These are phyloP conservation scores for Penicillium frequentans DNA, from an alignment of 2,329 filamentous ascomycete genomes.

Conservation along the genomic window DNA sequence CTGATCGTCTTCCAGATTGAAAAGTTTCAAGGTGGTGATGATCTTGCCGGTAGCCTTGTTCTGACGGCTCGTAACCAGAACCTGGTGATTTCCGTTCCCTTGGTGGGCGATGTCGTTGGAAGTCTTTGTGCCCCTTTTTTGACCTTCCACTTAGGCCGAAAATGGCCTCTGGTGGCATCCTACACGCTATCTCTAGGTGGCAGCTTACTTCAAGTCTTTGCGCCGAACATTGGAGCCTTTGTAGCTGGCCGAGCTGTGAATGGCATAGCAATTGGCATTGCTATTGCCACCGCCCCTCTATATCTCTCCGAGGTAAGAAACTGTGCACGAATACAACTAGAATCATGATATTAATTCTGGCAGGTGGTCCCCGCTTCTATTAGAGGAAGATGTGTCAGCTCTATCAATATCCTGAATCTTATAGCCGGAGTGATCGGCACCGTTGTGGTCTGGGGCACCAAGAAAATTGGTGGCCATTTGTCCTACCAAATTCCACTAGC, in stretches of 20 bases:
- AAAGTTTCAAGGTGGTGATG: constrained; percentile 32
- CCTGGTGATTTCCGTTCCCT: constrained; percentile 36
- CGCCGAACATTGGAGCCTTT: constrained; percentile 34
- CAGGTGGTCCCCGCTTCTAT: constrained; percentile 34
- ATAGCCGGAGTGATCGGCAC: constrained; percentile 34
- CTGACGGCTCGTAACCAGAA: constrained; percentile 37
- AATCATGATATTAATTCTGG: neutral
- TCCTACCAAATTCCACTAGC: constrained; percentile 39
- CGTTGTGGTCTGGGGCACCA: constrained; percentile 33
- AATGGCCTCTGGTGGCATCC: constrained; percentile 34
- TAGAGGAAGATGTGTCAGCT: constrained; percentile 32
- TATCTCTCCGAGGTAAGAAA: constrained; percentile 35
- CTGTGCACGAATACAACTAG: neutral
- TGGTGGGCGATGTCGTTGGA: constrained; percentile 36
- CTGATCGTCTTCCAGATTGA: constrained; percentile 18
- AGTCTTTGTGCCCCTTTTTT: constrained; percentile 34
- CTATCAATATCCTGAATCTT: constrained; percentile 33
- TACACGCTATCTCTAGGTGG: constrained; percentile 36
- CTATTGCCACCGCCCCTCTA: constrained; percentile 36
- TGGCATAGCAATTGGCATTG: constrained; percentile 32
- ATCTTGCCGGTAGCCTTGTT: constrained; percentile 19
- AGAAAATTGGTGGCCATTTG: constrained; percentile 24
- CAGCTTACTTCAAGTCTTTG: constrained; percentile 37
- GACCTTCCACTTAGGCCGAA: constrained; percentile 36
- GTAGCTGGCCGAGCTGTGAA: constrained; percentile 36